phyloP scores from a whole-genome alignment of 495 filamentous ascomycete genomes.

The Parmelia sp. region DNA sequence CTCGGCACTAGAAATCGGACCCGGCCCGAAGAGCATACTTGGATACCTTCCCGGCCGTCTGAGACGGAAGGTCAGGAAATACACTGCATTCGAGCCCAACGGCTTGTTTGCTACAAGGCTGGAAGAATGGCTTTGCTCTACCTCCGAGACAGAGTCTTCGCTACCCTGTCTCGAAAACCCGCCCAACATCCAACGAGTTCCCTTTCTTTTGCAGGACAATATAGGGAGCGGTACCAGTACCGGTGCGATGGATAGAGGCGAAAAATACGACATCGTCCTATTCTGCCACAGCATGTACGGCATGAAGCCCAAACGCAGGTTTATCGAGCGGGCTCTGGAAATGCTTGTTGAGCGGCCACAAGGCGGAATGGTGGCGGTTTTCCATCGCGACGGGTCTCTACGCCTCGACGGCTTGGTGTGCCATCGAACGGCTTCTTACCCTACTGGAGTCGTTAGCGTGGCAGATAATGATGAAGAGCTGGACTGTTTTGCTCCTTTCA shows the following conservation, averaged over 20 bases:
- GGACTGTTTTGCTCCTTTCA: too few species aligned
- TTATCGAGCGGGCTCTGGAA: slow-evolving; percentile 44
- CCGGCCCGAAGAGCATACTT: slow-evolving; percentile 52
- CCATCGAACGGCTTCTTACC: slow-evolving; percentile 47
- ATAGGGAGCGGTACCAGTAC: slow-evolving; percentile 7
- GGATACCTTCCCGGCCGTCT: slow-evolving; percentile 42
- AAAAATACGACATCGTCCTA: slow-evolving; percentile 51
- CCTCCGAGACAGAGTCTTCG: slow-evolving; percentile 35
- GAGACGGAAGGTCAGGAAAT: slow-evolving; percentile 44
- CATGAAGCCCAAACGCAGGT: slow-evolving; percentile 45
- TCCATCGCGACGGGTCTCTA: slow-evolving; percentile 46
- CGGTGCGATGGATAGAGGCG: slow-evolving; percentile 28
- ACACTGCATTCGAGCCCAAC: slow-evolving; percentile 54
- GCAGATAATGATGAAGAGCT: slow-evolving; percentile 39
- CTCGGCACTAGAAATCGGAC: slow-evolving; percentile 56
- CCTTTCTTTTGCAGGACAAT: too few species aligned
- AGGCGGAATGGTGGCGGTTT: slow-evolving; percentile 47
- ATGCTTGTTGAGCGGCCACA: slow-evolving; percentile 45
- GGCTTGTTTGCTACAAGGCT: slow-evolving; percentile 42
- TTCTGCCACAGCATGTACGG: slow-evolving; percentile 63
- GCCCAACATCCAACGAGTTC: too few species aligned
- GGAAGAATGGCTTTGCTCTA: slow-evolving; percentile 43
- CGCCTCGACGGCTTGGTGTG: slow-evolving; percentile 46
- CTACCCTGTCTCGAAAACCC: slow-evolving; percentile 42
- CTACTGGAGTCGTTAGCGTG: slow-evolving; percentile 43